These are phyloP conservation scores for Raphanus raphanistrum DNA, from an alignment of 345 rosid genomes.

Conservation along the genomic window DNA sequence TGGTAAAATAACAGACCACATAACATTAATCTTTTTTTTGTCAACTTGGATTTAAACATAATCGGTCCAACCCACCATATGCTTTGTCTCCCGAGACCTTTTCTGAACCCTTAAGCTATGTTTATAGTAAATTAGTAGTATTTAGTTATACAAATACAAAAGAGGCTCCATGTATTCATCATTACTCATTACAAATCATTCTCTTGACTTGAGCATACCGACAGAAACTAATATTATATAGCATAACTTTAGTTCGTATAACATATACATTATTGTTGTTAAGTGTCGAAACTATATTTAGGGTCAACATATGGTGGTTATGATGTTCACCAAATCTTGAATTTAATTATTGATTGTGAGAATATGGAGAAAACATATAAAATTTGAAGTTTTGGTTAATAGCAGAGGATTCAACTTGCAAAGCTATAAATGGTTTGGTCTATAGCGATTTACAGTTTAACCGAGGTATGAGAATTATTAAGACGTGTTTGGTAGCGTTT, in stretches of 20 bases:
- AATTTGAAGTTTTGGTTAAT: background rate
- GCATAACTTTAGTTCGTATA: background rate
- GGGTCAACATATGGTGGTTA: constrained; percentile 27
- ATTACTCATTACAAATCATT: constrained; percentile 23
- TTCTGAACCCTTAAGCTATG: background rate
- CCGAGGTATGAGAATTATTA: background rate
- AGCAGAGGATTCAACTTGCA: background rate
- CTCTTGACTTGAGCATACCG: constrained; percentile 16
- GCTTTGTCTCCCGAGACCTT: constrained; percentile 23
- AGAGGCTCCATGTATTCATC: constrained; percentile 13
- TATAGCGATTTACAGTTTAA: background rate
- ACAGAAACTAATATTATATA: constrained; percentile 3
- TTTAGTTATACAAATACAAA: constrained; percentile 3
- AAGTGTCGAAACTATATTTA: background rate
- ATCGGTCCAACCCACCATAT: constrained; percentile 29
- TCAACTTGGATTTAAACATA: constrained; percentile 21
- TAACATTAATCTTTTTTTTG: background rate
- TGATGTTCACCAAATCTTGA: constrained; percentile 20
- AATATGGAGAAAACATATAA: background rate
- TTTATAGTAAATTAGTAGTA: background rate
- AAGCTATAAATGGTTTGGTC: background rate
- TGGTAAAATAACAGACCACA: constrained; percentile 12
- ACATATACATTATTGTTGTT: background rate
- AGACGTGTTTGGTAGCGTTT: background rate
- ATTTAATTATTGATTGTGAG: background rate